A percentile compares a stretch with the other conserved stretches of the same genome.
phyloP scores from a whole-genome alignment of 352 stramenopile species.

The Phytopythium chamaehyphon region DNA sequence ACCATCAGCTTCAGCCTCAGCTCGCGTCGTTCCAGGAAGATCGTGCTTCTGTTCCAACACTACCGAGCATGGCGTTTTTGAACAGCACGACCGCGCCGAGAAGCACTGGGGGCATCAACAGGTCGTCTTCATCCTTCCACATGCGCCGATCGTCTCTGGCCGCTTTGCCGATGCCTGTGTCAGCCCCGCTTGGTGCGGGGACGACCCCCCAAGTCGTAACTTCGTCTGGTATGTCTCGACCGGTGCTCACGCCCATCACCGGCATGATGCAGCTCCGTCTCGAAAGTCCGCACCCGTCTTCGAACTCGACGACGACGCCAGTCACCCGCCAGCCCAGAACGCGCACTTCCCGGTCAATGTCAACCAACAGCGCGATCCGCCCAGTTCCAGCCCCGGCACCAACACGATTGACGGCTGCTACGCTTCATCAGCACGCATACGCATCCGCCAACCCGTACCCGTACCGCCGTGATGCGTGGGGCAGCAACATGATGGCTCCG shows the following conservation, averaged over 20 bases:
- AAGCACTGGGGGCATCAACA: conserved; percentile 13
- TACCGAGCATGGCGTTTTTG: conserved; percentile 39
- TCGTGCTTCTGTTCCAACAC: conserved; percentile 21
- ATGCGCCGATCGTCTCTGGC: conserved; percentile 43
- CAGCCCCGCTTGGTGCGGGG: conserved; percentile 15
- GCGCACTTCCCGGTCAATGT: conserved; percentile 8
- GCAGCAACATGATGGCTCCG: conserved; percentile 12
- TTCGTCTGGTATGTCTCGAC: conserved; percentile 10
- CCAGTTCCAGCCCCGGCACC: conserved; percentile 16
- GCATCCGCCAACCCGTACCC: conserved; percentile 35
- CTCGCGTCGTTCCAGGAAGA: conserved; percentile 26
- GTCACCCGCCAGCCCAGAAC: conserved; percentile 2
- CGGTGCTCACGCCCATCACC: conserved; percentile 57
- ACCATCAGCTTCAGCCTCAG: conserved; percentile 11
- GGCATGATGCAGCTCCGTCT: conserved; percentile 75
- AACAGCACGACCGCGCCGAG: conserved; percentile 13
- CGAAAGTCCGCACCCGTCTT: conserved; percentile 32
- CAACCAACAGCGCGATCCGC: conserved; percentile 10
- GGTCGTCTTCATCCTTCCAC: conserved; percentile 17
- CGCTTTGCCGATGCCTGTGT: conserved; percentile 43
- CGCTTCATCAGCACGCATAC: conserved; percentile 49
- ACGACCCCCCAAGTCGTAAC: conserved; percentile 7
- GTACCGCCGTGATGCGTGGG: conserved; percentile 38
- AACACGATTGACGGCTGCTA: conserved; percentile 22
- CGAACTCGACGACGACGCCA: conserved; percentile 9